These are phyloP conservation scores for Teratosphaeria viscida DNA, from an alignment of 2,329 filamentous ascomycete species.

Conservation along the genomic window DNA sequence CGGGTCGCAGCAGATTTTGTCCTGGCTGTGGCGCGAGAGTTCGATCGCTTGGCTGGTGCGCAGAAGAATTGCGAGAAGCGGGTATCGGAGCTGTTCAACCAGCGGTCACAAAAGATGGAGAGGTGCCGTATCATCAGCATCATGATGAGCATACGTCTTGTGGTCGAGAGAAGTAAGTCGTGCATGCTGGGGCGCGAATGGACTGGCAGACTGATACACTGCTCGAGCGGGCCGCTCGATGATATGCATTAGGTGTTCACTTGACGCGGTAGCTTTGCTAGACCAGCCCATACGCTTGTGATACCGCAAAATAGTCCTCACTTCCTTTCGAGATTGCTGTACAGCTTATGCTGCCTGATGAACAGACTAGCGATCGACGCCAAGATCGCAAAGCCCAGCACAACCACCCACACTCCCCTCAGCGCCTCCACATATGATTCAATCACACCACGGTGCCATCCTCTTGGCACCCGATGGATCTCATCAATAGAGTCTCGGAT, in stretches of 20 bases:
- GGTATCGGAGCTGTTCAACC: background rate
- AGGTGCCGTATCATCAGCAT: conserved; percentile 1
- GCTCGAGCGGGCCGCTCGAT: no score
- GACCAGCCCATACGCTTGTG: background rate
- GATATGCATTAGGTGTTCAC: background rate
- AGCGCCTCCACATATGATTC: conserved; percentile 68
- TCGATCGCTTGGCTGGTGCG: background rate
- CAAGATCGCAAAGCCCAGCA: conserved; percentile 52
- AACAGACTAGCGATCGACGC: conserved; percentile 52
- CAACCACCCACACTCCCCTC: conserved; percentile 61
- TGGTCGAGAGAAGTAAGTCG: background rate
- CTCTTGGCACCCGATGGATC: conserved; percentile 56
- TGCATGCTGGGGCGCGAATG: no score
- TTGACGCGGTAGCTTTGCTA: no score
- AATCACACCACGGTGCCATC: conserved; percentile 60
- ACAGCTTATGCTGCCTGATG: conserved; percentile 71
- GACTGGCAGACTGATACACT: no score
- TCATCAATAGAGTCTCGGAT: conserved; percentile 66
- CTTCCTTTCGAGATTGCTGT: conserved; percentile 52
- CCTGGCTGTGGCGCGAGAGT: background rate
- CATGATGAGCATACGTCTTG: background rate
- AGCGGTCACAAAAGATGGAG: background rate
- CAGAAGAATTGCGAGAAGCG: background rate
- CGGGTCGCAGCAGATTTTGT: background rate
- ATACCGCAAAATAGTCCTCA: background rate